Base-by-base conservation (phyloP, 768 basidiomycete genomes). In the Plicaturopsis crispa region DNA sequence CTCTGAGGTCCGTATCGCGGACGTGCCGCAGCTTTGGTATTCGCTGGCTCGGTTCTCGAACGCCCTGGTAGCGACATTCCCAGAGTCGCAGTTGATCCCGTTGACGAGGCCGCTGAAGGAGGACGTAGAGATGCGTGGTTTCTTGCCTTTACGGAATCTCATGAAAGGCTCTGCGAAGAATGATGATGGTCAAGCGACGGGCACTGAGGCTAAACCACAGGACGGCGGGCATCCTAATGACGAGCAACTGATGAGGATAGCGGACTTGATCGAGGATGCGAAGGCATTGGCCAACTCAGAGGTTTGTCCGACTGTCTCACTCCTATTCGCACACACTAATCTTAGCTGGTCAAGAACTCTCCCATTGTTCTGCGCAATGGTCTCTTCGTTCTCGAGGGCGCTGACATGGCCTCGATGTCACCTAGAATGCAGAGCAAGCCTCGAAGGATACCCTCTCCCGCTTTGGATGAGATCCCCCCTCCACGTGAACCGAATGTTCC, bases 221-320 rank as follows among this genome's bases (percentile, higher is more conserved):
- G 70, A 67, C 24, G 75, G 56, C 21, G 74, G 75, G 1, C 83
- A 98, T 62, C 96, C 96, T 6, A 98, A 99, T 49, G 92, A 87
- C 42, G 91, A 94, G 65, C 87, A 93, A 49, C 62, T 99, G 31
- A 93, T 97, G 89, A 72, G 96, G 47, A 85, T 99, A 41, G 70
- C 76, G 33, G 94, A 96, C 60, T 63, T 96, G 30, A 65, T 92
- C 33, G 61, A 70, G 11, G 90, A 96, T 51, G 84, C 82, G 1
- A 69, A 62, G 45, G 56, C 63, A 4, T 55, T 94, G 17, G 71
- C 72, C 18, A 66, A 69, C 40, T 60, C 72, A 39, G 70, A 79
- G 66, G 86, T 85, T 44, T 41, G 66, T 58, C 26, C 49, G 5
- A 21, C 21, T 13, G 10, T 35, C 19, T 44, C 19, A 33, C 40